Evolutionary conservation across 768 basidiomycete species (phyloP), one percentile per base, ranked within the genome.

Genomic region (Pisolithus marmoratus): DNA sequence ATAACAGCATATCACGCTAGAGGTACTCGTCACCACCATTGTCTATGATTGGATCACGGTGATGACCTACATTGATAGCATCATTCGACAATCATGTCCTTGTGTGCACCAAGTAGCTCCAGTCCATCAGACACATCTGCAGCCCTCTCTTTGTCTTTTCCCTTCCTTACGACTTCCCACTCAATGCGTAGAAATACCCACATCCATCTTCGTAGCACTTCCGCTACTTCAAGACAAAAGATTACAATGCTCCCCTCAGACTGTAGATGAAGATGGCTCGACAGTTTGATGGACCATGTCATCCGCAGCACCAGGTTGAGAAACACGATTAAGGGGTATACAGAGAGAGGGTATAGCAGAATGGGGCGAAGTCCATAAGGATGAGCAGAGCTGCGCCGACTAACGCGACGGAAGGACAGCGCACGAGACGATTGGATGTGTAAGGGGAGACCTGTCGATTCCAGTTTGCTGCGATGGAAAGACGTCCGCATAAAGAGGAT

Each of bases 101-200:
- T 60, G 8, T 27, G 38, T 54, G 45, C 42, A 46, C 36, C 24
- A 54, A 48, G 15, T 17, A 63, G 54, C 23, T 63, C 61, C 2
- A 56, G 47, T 23, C 49, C 55, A 29, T 56, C 53, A 9, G 50
- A 36, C 20, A 50, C 42, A 24, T 48, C 54, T 7, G 34, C 27
- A 8, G 41, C 12, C n/a, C 22, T 46, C 3, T 48, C 23, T 51
- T 22, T 51, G n/a, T 52, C 61, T 19, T 54, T 60, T 34, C 70
- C 67, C 61, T 73, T 75, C 70, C 82, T 90, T 46, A 92, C 81
- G 8, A 85, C 78, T 71, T 98, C 95, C 96, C 95, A 99, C 70
- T 99, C 96, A 38, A 98, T 82, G 36, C 96, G 82, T 56, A 98
- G 69, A 70, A 96, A 98, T 24, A 96, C 93, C 96, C 96, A 99